Evolutionary conservation across 805 yeast genomes (phyloP).

Genomic region (Ogataea corticis): DNA sequence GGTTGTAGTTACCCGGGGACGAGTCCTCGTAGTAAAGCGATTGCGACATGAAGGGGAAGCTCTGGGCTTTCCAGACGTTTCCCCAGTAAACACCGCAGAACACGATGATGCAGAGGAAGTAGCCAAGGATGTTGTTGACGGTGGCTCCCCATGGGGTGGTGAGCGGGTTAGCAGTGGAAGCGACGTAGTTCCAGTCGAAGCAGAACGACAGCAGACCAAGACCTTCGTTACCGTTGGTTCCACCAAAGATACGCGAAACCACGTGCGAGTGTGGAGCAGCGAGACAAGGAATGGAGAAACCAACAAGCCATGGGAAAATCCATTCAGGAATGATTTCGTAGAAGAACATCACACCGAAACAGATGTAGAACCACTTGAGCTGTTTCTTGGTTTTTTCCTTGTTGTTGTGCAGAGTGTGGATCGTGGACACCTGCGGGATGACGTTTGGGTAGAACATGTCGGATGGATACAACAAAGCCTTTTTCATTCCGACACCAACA

Average conservation of each 20-base stretch:
- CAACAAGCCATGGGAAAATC: slow-evolving; percentile 32
- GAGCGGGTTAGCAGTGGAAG: slow-evolving; percentile 31
- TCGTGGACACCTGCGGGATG: slow-evolving; percentile 34
- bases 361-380: slow-evolving; percentile 26
- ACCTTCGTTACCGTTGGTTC: slow-evolving; percentile 36
- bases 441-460: slow-evolving; percentile 42
- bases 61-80: slow-evolving; percentile 35
- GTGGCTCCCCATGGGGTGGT: slow-evolving; percentile 32
- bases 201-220: slow-evolving; percentile 32
- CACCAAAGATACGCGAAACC: slow-evolving; percentile 35
- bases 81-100: slow-evolving; percentile 35
- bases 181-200: slow-evolving; percentile 36
- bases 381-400: slow-evolving; percentile 23
- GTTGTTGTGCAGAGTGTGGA: slow-evolving; percentile 29
- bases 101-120: slow-evolving; percentile 28
- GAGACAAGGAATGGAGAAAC: slow-evolving; percentile 33
- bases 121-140: slow-evolving; percentile 31
- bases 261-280: slow-evolving; percentile 29
- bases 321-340: slow-evolving; percentile 36
- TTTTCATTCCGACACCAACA: slow-evolving; percentile 31
- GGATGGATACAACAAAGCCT: slow-evolving; percentile 26
- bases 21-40: slow-evolving; percentile 30
- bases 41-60: slow-evolving; percentile 38
- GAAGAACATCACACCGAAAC: slow-evolving; percentile 26
- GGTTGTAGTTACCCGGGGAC: slow-evolving; percentile 21